These are phyloP conservation scores for Paramecium sonneborni DNA, from an alignment of 73 alveolate genomes.

Conservation along the genomic window DNA sequence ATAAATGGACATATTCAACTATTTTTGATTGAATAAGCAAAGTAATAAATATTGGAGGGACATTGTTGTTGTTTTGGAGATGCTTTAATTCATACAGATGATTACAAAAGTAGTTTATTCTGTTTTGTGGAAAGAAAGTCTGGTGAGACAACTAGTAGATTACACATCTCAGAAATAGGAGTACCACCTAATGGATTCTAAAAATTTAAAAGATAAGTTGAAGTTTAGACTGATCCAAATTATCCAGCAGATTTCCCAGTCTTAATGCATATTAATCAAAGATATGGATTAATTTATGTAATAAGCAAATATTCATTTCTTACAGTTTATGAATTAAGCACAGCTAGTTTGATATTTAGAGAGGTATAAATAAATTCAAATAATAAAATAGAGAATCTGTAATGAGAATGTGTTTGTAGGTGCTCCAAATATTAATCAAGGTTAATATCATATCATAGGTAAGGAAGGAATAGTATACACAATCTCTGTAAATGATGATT, in stretches of 20 bases:
- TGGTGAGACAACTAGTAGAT: slow-evolving; percentile 81
- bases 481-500: slow-evolving; percentile 84
- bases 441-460: slow-evolving; percentile 89
- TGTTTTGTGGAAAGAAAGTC: slow-evolving; percentile 95
- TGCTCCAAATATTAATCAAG: slow-evolving; percentile 80
- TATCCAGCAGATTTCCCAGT: slow-evolving; percentile 96
- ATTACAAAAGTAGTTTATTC: slow-evolving; percentile 78
- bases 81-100: slow-evolving; percentile 73
- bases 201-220: slow-evolving; percentile 89
- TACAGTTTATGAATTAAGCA: slow-evolving; percentile 88
- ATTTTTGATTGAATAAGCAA: slow-evolving; percentile 74
- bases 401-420: slow-evolving; percentile 89
- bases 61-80: slow-evolving; percentile 87
- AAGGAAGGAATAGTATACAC: slow-evolving; percentile 93
- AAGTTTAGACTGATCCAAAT: slow-evolving; percentile 88
- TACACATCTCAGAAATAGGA: slow-evolving; percentile 92
- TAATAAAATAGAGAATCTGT: slow-evolving; percentile 72
- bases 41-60: slow-evolving; percentile 84
- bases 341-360: slow-evolving; percentile 88
- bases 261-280: slow-evolving; percentile 87
- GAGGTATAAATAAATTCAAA: slow-evolving; percentile 8
- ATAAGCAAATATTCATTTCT: slow-evolving; percentile 93
- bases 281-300: slow-evolving; percentile 92
- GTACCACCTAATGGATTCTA: slow-evolving; percentile 83
- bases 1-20: slow-evolving; percentile 86